These are phyloP conservation scores for Wakefieldia striispora DNA, from an alignment of 768 basidiomycete genomes.

Conservation along the genomic window DNA sequence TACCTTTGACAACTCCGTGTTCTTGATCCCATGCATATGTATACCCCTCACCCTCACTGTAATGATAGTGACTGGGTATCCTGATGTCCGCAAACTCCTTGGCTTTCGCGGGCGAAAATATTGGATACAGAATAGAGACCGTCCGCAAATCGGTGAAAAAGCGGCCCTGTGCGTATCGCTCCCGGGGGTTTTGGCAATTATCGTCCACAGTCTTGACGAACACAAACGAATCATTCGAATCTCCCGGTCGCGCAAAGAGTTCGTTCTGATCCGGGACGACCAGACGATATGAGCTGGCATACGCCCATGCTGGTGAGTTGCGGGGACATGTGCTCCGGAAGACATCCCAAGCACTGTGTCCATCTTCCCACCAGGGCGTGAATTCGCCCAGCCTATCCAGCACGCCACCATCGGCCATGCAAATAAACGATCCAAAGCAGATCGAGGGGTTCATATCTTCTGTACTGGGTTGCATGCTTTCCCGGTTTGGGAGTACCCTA, in stretches of 20 bases:
- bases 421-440: neutral
- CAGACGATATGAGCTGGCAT: slow-evolving; percentile 73
- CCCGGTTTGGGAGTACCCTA: slow-evolving; percentile 90
- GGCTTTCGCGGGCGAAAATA: slow-evolving; percentile 90
- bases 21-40: slow-evolving; percentile 90
- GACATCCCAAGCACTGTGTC: slow-evolving; percentile 90
- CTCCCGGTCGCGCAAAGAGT: slow-evolving; percentile 23
- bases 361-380: slow-evolving; percentile 78
- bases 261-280: slow-evolving; percentile 29
- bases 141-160: slow-evolving; percentile 98
- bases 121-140: slow-evolving; percentile 83
- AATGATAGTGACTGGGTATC: slow-evolving; percentile 97
- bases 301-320: slow-evolving; percentile 72
- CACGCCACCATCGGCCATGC: slow-evolving; percentile 41
- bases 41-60: slow-evolving; percentile 74
- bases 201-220: slow-evolving; percentile 66
- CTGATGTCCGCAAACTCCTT: slow-evolving; percentile 85
- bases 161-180: slow-evolving; percentile 88
- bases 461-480: slow-evolving; percentile 74
- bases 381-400: slow-evolving; percentile 60
- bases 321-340: slow-evolving; percentile 93
- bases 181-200: slow-evolving; percentile 73
- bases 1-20: slow-evolving; percentile 65
- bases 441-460: slow-evolving; percentile 19
- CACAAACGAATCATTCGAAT: slow-evolving; percentile 52